phyloP scores from a whole-genome alignment of 371 early-diverging fungal genomes.

The Mucor racemosus region DNA sequence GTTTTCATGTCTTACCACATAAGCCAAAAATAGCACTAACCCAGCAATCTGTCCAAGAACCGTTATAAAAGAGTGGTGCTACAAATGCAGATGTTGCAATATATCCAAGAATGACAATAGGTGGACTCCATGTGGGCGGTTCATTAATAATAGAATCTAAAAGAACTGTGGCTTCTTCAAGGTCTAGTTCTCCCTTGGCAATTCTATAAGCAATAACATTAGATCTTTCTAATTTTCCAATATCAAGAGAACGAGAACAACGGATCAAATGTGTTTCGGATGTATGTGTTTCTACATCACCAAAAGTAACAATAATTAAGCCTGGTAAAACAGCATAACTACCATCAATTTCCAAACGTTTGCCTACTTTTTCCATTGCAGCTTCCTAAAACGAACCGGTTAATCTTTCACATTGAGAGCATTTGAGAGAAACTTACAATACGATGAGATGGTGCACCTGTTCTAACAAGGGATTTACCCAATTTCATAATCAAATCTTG shows the following conservation, averaged over 20 bases:
- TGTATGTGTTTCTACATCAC: conserved; percentile 73
- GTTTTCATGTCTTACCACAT: conserved; percentile 30
- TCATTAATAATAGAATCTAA: conserved; percentile 61
- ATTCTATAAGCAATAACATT: conserved; percentile 60
- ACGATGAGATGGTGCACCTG: conserved; percentile 80
- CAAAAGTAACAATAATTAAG: conserved; percentile 71
- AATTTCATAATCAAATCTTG: conserved; percentile 73
- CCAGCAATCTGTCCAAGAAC: conserved; percentile 66
- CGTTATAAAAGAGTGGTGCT: conserved; percentile 68
- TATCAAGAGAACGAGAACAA: conserved; percentile 60
- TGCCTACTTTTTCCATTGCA: conserved; percentile 61
- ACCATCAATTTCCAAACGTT: conserved; percentile 61
- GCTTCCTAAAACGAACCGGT: conserved; percentile 48
- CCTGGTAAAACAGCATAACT: conserved; percentile 68
- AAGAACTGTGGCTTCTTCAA: conserved; percentile 60
- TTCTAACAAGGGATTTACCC: conserved; percentile 68
- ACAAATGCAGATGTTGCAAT: conserved; percentile 61
- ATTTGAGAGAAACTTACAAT: conserved; percentile 46
- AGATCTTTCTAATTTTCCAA: conserved; percentile 63
- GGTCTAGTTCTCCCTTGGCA: conserved; percentile 45
- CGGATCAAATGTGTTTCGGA: conserved; percentile 76
- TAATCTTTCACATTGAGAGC: not conserved
- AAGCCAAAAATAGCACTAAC: conserved; percentile 64
- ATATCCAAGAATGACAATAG: conserved; percentile 58
- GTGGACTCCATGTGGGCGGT: conserved; percentile 55